Conservation (phyloP, 1,284 basidiomycete species). For the Trametes pubescens region DNA sequence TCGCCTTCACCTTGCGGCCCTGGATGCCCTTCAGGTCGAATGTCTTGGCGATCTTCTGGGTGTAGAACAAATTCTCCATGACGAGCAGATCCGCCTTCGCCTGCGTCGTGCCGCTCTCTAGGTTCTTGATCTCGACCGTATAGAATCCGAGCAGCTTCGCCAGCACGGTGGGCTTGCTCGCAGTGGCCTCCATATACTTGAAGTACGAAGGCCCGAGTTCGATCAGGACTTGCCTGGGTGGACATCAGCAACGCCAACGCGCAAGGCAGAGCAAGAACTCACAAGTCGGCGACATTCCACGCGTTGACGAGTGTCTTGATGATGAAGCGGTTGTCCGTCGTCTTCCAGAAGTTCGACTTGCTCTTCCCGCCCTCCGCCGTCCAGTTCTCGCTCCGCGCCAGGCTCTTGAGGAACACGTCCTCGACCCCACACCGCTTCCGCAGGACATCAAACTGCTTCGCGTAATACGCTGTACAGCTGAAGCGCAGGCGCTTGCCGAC, state of each 20-base stretch:
- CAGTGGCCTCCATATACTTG: slow-evolving; percentile 74
- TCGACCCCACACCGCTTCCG: slow-evolving; percentile 73
- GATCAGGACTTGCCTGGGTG: slow-evolving; percentile 73
- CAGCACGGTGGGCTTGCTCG: slow-evolving; percentile 69
- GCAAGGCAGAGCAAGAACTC: slow-evolving; percentile 41
- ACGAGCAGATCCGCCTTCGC: slow-evolving; percentile 77
- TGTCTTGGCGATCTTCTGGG: slow-evolving; percentile 68
- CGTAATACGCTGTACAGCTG: slow-evolving; percentile 82
- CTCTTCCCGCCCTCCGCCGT: slow-evolving; percentile 77
- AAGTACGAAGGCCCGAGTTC: slow-evolving; percentile 82
- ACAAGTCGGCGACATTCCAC: slow-evolving; percentile 87
- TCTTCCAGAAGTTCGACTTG: slow-evolving; percentile 82
- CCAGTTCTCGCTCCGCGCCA: slow-evolving; percentile 65
- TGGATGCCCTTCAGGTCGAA: slow-evolving; percentile 87
- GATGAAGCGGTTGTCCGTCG: slow-evolving; percentile 75
- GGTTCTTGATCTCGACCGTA: slow-evolving; percentile 76
- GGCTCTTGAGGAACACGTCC: slow-evolving; percentile 65
- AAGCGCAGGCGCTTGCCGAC: slow-evolving; percentile 76
- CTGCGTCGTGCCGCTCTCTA: slow-evolving; percentile 71
- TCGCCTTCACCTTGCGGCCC: slow-evolving; percentile 67
- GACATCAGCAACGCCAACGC: slow-evolving; percentile 15
- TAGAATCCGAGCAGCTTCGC: slow-evolving; percentile 84
- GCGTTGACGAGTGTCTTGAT: slow-evolving; percentile 85
- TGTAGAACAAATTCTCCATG: slow-evolving; percentile 85
- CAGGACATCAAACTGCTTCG: slow-evolving; percentile 76